These are phyloP conservation scores for Arachis stenosperma DNA, from an alignment of 306 rosid genomes.

Conservation along the genomic window DNA sequence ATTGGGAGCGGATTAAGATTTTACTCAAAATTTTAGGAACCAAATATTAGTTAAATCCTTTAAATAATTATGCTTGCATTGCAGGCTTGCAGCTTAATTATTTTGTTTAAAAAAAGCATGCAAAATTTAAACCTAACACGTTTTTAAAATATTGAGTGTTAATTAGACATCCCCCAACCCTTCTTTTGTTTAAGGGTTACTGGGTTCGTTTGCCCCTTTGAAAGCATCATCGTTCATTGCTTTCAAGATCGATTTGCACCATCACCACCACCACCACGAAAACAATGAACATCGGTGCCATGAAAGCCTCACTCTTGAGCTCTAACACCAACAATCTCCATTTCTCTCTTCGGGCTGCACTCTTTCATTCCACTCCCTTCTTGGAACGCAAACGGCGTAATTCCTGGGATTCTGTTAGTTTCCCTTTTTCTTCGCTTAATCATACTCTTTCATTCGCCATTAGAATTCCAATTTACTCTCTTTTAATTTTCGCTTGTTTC, in stretches of 20 bases:
- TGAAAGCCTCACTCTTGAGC: slow-evolving; percentile 52
- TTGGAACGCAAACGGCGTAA: slow-evolving; percentile 71
- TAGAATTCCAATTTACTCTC: neutral
- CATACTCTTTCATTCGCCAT: neutral
- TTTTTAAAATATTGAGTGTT: too few species aligned
- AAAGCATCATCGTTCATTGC: neutral
- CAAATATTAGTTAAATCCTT: too few species aligned
- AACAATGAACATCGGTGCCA: slow-evolving; percentile 55
- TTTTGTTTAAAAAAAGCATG: too few species aligned
- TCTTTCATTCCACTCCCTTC: slow-evolving; percentile 76
- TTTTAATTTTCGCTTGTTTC: neutral
- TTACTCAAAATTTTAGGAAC: too few species aligned
- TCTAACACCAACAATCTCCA: slow-evolving; percentile 43
- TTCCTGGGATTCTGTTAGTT: slow-evolving; percentile 61
- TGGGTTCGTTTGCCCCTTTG: neutral
- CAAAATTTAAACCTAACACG: too few species aligned
- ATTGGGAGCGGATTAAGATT: too few species aligned
- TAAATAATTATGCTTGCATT: too few species aligned
- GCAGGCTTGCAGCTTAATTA: too few species aligned
- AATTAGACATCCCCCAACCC: too few species aligned
- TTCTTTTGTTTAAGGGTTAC: too few species aligned
- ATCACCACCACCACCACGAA: neutral
- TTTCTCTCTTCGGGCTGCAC: slow-evolving; percentile 49
- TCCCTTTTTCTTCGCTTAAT: slow-evolving; percentile 37
- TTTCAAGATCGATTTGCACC: slow-evolving; percentile 19